Conservation (phyloP, 768 basidiomycete species). For the Sistotremastrum niveocremeum region DNA sequence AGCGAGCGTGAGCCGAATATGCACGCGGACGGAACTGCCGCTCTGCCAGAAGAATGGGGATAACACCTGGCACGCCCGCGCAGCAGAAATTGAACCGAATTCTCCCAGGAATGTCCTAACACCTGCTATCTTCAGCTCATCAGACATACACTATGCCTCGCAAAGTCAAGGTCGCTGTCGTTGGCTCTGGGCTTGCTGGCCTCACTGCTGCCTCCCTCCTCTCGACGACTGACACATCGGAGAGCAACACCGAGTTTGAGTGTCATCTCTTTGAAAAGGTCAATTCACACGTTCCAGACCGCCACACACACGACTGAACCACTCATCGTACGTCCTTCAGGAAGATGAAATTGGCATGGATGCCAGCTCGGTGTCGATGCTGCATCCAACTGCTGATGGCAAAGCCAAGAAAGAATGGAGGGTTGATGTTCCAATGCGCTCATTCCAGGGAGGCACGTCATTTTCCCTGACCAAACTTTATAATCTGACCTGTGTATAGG, state of each 20-base stretch:
- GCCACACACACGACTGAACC: neutral
- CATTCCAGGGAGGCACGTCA: slow-evolving; percentile 59
- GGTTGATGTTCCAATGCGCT: slow-evolving; percentile 72
- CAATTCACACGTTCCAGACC: slow-evolving; percentile 8
- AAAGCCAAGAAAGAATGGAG: slow-evolving; percentile 28
- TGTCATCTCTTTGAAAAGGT: slow-evolving; percentile 71
- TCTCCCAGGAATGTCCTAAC: no score
- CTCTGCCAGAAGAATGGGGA: no score
- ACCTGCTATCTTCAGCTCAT: no score
- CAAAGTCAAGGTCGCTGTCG: slow-evolving; percentile 48
- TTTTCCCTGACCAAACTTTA: neutral
- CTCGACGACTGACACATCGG: slow-evolving; percentile 12
- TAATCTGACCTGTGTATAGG: slow-evolving; percentile 24
- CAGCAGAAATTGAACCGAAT: no score
- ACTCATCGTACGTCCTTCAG: slow-evolving; percentile 20
- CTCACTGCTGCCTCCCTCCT: slow-evolving; percentile 55
- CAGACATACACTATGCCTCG: slow-evolving; percentile 8
- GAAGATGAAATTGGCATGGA: slow-evolving; percentile 53
- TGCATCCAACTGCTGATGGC: slow-evolving; percentile 19
- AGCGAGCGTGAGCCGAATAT: no score
- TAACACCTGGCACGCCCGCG: no score
- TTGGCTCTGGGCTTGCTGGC: slow-evolving; percentile 65
- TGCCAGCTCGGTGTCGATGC: slow-evolving; percentile 39
- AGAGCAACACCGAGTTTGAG: slow-evolving; percentile 36
- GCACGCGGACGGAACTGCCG: no score